Evolutionary conservation across 371 early-diverging fungal genomes (phyloP).

Genomic region (Ecytonucleospora hepatopenaei): DNA sequence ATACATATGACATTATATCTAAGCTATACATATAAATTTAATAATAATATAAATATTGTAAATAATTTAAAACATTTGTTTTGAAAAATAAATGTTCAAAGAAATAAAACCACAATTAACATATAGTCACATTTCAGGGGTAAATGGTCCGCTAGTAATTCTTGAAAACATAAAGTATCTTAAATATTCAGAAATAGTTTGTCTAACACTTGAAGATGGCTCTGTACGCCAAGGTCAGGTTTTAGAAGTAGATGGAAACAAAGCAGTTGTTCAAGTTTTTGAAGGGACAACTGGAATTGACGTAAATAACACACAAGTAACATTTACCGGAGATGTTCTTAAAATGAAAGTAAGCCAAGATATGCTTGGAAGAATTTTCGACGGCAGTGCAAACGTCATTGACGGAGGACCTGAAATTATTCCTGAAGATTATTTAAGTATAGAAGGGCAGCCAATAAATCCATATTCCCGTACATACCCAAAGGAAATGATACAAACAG

Average conservation of each 20-base stretch:
- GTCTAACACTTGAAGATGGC: constrained; percentile 88
- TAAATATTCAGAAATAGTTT: constrained; percentile 92
- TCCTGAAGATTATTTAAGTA: constrained; percentile 92
- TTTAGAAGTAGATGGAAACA: constrained; percentile 89
- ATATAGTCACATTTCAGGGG: constrained; percentile 91
- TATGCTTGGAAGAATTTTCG: constrained; percentile 95
- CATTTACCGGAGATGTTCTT: constrained; percentile 88
- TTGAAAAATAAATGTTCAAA: neutral
- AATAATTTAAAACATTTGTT: too few relatives aligned
- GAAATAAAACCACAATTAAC: constrained; percentile 58
- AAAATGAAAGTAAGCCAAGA: constrained; percentile 96
- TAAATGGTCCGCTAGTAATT: constrained; percentile 97
- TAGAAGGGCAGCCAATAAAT: constrained; percentile 90
- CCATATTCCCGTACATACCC: constrained; percentile 97
- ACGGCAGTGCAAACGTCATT: constrained; percentile 95
- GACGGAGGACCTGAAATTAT: constrained; percentile 96
- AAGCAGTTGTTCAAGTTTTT: constrained; percentile 95
- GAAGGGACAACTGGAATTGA: constrained; percentile 97
- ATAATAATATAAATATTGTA: neutral
- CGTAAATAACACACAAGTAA: constrained; percentile 82
- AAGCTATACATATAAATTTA: too few relatives aligned
- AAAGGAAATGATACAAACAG: constrained; percentile 99
- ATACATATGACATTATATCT: neutral
- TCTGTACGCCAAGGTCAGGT: constrained; percentile 88
- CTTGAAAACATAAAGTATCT: constrained; percentile 89